These are phyloP conservation scores for Mortierella alpina DNA, from an alignment of 192 early-diverging fungal species.

Conservation along the genomic window DNA sequence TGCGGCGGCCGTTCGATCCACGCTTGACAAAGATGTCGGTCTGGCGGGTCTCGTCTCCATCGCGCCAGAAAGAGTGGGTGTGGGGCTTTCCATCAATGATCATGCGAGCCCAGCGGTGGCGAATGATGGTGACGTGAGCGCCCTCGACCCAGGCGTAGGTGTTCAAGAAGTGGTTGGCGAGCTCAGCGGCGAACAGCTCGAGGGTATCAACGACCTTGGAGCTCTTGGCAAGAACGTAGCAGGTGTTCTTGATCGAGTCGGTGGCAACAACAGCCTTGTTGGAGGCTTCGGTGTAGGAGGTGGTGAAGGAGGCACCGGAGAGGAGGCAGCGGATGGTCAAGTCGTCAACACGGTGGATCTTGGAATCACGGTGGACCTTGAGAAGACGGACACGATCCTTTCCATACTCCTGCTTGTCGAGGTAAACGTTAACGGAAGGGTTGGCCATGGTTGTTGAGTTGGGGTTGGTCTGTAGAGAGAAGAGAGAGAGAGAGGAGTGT, in stretches of 20 bases:
- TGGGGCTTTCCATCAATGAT: constrained; percentile 67
- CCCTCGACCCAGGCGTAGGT: constrained; percentile 76
- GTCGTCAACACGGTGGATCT: constrained; percentile 76
- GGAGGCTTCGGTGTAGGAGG: constrained; percentile 81
- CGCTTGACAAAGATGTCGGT: constrained; percentile 64
- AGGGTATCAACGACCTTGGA: constrained; percentile 73
- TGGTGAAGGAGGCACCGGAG: constrained; percentile 61
- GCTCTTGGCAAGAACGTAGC: constrained; percentile 80
- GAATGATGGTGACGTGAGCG: constrained; percentile 72
- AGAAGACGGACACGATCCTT: constrained; percentile 81
- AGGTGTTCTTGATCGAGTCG: constrained; percentile 83
- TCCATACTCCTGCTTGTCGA: constrained; percentile 68
- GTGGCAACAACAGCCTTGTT: constrained; percentile 82
- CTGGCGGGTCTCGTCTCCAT: constrained; percentile 76
- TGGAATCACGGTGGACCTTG: constrained; percentile 72
- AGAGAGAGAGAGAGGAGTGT: neutral
- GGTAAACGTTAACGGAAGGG: constrained; percentile 39
- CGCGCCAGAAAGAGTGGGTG: constrained; percentile 77
- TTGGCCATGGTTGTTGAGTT: constrained; percentile 19
- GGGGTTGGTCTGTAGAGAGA: constrained; percentile 4
- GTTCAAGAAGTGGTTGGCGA: constrained; percentile 77
- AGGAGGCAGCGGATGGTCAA: constrained; percentile 66
- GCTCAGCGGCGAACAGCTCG: constrained; percentile 77
- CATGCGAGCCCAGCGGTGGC: constrained; percentile 83
- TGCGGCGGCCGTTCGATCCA: constrained; percentile 42